Conservation (phyloP, 805 yeast genomes). For the Candida coleopterorum region DNA sequence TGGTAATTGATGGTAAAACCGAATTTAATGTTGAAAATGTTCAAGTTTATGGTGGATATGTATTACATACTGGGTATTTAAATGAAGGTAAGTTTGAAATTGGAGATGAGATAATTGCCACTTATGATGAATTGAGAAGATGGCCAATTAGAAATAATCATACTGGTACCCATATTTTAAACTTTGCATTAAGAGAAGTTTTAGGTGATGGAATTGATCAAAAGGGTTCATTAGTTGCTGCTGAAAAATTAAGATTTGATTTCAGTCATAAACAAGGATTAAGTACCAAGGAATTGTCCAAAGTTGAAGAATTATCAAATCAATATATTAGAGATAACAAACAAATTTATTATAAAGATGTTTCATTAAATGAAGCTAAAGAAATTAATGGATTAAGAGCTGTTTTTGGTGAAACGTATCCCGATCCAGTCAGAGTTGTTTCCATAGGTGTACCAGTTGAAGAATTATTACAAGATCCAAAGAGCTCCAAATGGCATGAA, state of each 20-base stretch:
- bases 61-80: slow-evolving; percentile 86
- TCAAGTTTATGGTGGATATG: slow-evolving; percentile 90
- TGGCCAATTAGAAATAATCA: slow-evolving; percentile 97
- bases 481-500: slow-evolving; percentile 67
- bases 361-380: slow-evolving; percentile 66
- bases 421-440: slow-evolving; percentile 98
- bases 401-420: slow-evolving; percentile 97
- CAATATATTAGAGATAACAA: slow-evolving; percentile 66
- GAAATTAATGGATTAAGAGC: slow-evolving; percentile 86
- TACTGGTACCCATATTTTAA: slow-evolving; percentile 95
- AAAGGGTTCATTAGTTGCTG: slow-evolving; percentile 94
- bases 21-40: slow-evolving; percentile 91
- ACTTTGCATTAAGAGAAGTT: slow-evolving; percentile 80
- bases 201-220: slow-evolving; percentile 89
- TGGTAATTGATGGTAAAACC: slow-evolving; percentile 80
- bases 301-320: slow-evolving; percentile 73
- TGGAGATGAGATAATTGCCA: slow-evolving; percentile 72
- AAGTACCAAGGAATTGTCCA: slow-evolving; percentile 60
- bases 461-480: slow-evolving; percentile 68
- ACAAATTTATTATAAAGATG: slow-evolving; percentile 79
- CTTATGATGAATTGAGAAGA: slow-evolving; percentile 89
- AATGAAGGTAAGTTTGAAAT: slow-evolving; percentile 71
- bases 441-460: slow-evolving; percentile 91
- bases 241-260: slow-evolving; percentile 93
- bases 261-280: slow-evolving; percentile 90